Base-by-base conservation (phyloP, 495 filamentous ascomycete species). In the Achaetomiella virescens region DNA sequence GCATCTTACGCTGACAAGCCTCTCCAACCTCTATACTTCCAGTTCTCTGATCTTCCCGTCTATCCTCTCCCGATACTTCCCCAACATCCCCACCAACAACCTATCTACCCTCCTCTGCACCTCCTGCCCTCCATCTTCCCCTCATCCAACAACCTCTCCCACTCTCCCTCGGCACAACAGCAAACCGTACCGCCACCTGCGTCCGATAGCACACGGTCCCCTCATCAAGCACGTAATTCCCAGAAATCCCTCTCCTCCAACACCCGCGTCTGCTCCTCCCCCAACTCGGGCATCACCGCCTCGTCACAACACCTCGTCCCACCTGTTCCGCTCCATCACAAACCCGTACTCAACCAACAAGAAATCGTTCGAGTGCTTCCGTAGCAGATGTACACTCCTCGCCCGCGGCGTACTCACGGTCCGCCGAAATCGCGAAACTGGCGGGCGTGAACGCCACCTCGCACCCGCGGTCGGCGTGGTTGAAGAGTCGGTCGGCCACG, bases 401-500 rank as follows among this genome's bases (percentile, higher is more conserved):
- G 9, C 86, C 87, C 31, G 62, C 59, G 5, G 70, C 71, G 64
- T 88, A 90, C 10, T 73, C 64, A 44, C 78, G 49, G 60, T 77
- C 58, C 56, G 81, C 65, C 54, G 69, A 75, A 27, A 96, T 79
- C 2, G 77, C 78, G 68, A 88, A 95, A 22, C 81, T 78, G 11
- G 71, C 67, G 1, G 71, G 55, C 45, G 81, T 73, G 54, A 85
- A 85, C 10, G 72, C 68, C 3, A 89, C 87, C 48, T 79, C 74
- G 56, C 88, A 91, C 11, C 78, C 83, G 2, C 69, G 68, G 60
- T 86, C 81, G 1, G 76, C 72, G 48, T 66, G 91, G 66, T 96
- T 96, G 71, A 95, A 90, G 54, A 91, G 85, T n/a, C n/a, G n/a
- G 72, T 96, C 91, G 3, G 89, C 83, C 56, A 95, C 90, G 1